Percentiles rank a stretch among this genome's conserved stretches.
Evolutionary conservation across 345 rosid genomes (phyloP).

Genomic region (thale cress (Arabidopsis thaliana)): TAIR10.1 NC_003071.7:13484001-13484500

Average conservation of each 20-base stretch:
- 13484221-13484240: conserved; percentile 37
- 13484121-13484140: neutral
- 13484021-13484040: neutral
- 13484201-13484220: conserved; percentile 38
- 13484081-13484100: neutral
- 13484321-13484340: neutral
- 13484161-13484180: neutral
- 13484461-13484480: neutral
- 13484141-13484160: neutral
- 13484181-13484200: no score
- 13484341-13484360: neutral
- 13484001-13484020: no score
- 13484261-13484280: conserved; percentile 41
- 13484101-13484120: neutral
- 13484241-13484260: conserved; percentile 36
- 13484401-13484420: neutral
- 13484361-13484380: conserved; percentile 2
- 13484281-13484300: conserved; percentile 26
- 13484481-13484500: neutral
- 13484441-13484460: neutral
- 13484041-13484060: neutral
- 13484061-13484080: neutral
- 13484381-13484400: neutral
- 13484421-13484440: neutral
- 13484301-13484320: neutral